A percentile compares a stretch with the other conserved stretches of the same genome.
phyloP scores from a whole-genome alignment of 2,329 filamentous ascomycete species.

The Daldinia sp. region DNA sequence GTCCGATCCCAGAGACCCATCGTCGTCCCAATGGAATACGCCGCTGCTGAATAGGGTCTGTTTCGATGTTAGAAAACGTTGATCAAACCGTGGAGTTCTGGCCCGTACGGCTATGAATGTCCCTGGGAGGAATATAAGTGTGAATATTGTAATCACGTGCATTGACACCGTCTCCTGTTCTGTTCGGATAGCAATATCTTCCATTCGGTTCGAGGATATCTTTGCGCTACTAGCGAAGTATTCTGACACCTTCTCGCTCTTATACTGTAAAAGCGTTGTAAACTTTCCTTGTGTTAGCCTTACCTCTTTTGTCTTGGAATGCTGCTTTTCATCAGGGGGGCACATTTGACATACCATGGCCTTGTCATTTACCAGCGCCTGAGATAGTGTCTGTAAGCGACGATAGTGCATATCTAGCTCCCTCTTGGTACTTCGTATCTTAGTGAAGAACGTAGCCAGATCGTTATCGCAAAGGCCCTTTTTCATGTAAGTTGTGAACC shows the following conservation, averaged over 20 bases:
- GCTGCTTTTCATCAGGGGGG: not conserved
- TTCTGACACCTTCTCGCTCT: slow-evolving; percentile 40
- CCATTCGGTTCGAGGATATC: slow-evolving; percentile 38
- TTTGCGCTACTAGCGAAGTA: slow-evolving; percentile 43
- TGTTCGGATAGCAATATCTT: slow-evolving; percentile 63
- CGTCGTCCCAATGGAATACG: slow-evolving; percentile 37
- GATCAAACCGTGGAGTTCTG: slow-evolving; percentile 12
- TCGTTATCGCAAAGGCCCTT: slow-evolving; percentile 20
- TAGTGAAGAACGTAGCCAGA: slow-evolving; percentile 32
- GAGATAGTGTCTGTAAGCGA: slow-evolving; percentile 34
- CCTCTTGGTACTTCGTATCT: slow-evolving; percentile 28
- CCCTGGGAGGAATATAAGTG: slow-evolving; percentile 50
- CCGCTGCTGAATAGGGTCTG: slow-evolving; percentile 50
- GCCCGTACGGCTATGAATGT: slow-evolving; percentile 50
- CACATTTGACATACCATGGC: slow-evolving; percentile 28
- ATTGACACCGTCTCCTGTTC: slow-evolving; percentile 56
- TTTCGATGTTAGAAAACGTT: slow-evolving; percentile 34
- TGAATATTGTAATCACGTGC: slow-evolving; percentile 51
- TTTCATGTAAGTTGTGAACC: slow-evolving; percentile 18
- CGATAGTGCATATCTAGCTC: slow-evolving; percentile 37
- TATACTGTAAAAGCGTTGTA: slow-evolving; percentile 44
- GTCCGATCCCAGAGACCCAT: slow-evolving; percentile 28
- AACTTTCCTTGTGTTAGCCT: slow-evolving; percentile 37
- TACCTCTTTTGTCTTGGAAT: not conserved
- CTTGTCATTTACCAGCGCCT: slow-evolving; percentile 37